Evolutionary conservation across 768 basidiomycete species (phyloP).

Genomic region (Lactarius hengduanensis): DNA sequence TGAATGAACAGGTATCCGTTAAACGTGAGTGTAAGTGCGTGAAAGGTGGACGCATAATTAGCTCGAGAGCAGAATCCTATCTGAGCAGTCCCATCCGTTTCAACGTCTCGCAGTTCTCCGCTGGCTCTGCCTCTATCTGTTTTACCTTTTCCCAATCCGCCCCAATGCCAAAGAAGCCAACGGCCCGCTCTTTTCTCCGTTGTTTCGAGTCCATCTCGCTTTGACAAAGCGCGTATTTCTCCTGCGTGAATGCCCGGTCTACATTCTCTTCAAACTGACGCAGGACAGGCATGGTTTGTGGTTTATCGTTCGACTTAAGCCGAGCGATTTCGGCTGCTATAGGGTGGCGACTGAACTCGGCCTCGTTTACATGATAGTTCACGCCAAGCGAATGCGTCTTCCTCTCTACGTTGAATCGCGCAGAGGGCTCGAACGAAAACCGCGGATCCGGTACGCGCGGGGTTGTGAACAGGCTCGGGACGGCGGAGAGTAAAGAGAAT

Average conservation of each 20-base stretch:
- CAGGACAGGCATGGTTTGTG: slow-evolving; percentile 36
- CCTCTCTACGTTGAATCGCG: slow-evolving; percentile 67
- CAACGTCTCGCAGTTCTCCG: slow-evolving; percentile 78
- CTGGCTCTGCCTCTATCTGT: slow-evolving; percentile 64
- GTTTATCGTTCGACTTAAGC: slow-evolving; percentile 31
- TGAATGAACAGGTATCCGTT: slow-evolving; percentile 19
- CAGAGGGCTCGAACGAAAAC: slow-evolving; percentile 64
- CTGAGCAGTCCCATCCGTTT: slow-evolving; percentile 56
- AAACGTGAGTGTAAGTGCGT: slow-evolving; percentile 1
- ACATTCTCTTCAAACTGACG: slow-evolving; percentile 73
- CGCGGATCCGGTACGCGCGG: slow-evolving; percentile 72
- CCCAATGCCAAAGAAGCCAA: slow-evolving; percentile 88
- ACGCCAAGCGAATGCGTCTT: slow-evolving; percentile 69
- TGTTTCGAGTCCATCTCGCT: slow-evolving; percentile 64
- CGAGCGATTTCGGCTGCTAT: slow-evolving; percentile 70
- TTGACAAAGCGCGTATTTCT: slow-evolving; percentile 71
- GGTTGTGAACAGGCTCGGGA: slow-evolving; percentile 73
- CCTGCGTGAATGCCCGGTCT: slow-evolving; percentile 71
- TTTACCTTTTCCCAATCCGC: slow-evolving; percentile 91
- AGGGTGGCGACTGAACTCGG: slow-evolving; percentile 75
- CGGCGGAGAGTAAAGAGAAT: slow-evolving; percentile 78
- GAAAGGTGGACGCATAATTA: slow-evolving; percentile 18
- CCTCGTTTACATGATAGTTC: slow-evolving; percentile 79
- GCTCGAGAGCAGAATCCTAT: slow-evolving; percentile 29
- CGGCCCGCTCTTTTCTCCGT: slow-evolving; percentile 67